Base-by-base conservation (phyloP, 208 protist genomes). In the Trypanosoma melophagium region DNA sequence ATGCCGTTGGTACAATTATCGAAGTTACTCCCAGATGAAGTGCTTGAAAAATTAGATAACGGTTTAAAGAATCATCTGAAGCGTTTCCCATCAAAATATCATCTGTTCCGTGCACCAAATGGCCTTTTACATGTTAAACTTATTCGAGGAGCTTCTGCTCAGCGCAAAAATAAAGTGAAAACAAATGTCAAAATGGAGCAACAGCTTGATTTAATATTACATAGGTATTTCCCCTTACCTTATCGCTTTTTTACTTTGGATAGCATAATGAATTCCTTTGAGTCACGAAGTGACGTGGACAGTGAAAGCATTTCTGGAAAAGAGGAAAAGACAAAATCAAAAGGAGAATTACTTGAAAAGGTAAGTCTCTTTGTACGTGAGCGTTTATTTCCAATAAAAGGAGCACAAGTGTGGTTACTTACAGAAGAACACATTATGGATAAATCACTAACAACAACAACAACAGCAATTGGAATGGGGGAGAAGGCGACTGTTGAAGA, bases 41-140 rank as follows among this genome's bases (percentile, higher is more conserved):
- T 77, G 21, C 58, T 77, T 49, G 66, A 77, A 51, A 41, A 60
- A 17, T 22, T 77, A 14, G 41, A 62, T 21, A 52, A 50, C 56
- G 71, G 71, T 13, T 51, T 77, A 24, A 71, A 64, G 24, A 53
- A 38, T 58, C 71, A 77, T 45, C 24, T 77, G 24, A 44, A 72
- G 31, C 19, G 38, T 9, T 77, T 77, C 63, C 71, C 71, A 22
- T n/a, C 9, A 22, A 50, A 64, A 0, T 77, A 77, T 54, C 64
- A 51, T n/a, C 45, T 77, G 21, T 64, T 58, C 25, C 19, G 40
- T 35, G 35, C 13, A 47, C 5, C 22, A 16, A 62, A 59, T 42
- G 71, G 64, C 8, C 13, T 67, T 50, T 58, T 72, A 9, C 38
- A 67, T 56, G 71, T 67, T n/a, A 13, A 68, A 17, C 25, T 25